Base-by-base conservation (phyloP, 495 filamentous ascomycete species). In the Articulospora tetracladia region DNA sequence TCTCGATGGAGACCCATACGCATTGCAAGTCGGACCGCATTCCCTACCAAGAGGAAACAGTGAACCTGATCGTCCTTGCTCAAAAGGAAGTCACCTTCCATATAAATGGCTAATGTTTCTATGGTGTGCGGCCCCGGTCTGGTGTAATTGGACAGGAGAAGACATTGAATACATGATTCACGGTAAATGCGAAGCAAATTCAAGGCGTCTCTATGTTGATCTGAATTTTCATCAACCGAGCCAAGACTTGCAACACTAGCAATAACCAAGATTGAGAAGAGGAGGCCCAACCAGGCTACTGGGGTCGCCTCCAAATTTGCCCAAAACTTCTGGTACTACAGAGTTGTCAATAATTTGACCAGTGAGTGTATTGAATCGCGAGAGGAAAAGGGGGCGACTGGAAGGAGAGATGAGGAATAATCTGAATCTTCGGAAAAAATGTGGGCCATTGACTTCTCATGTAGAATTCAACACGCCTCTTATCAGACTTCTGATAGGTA, bases 1-100 rank as follows among this genome's bases (percentile, higher is more conserved):
- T 86, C 83, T 20, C 82, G 76, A 56, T 86, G 83, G 23, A 81
- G 74, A 15, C 82, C 83, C 76, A 83, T 79, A 49, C 76, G 76
- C 46, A 85, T 49, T 57, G 83, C 79, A 1, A 85, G 68, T 13
- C 80, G 76, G 26, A 82, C 71, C 20, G 73, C 62, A 17, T 73
- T 72, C 15, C 78, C 77, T 0, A 76, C 71, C 10, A 81, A 59
- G 11, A 84, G 67, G 64, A 79, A 84, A 50, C 73, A 72, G 50
- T 78, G 74, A 27, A 74, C 73, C 56, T 77, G 75, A 7, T 70
- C 70, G 30, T 75, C 74, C 15, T 70, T 70, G 56, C 74, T 78
- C 27, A 67, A 57, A 19, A 80, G 58, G 65, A 78, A 80, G 55
- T 78, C 75, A 48, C 69, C 70, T 54, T 78, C 70, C 27, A 76